These are phyloP conservation scores for Aphanomyces cochlioides DNA, from an alignment of 352 stramenopile genomes.

Conservation along the genomic window DNA sequence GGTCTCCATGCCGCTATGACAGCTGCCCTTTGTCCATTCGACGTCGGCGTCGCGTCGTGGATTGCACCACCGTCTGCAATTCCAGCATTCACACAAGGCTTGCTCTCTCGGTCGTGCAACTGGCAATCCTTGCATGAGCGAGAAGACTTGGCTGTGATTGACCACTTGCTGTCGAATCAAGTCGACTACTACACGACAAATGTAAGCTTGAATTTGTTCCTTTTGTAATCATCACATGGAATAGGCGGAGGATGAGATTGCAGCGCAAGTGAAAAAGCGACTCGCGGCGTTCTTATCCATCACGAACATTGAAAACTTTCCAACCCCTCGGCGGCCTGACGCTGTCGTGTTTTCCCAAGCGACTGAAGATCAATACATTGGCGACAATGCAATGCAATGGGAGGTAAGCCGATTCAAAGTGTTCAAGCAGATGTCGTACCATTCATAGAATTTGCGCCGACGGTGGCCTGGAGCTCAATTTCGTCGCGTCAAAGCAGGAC, in stretches of 20 bases:
- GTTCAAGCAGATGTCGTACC: no score
- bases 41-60: conserved; percentile 65
- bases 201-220: background rate
- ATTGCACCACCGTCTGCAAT: conserved; percentile 64
- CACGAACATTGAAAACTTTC: conserved; percentile 80
- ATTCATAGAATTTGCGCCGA: conserved; percentile 42
- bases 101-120: conserved; percentile 75
- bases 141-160: conserved; percentile 59
- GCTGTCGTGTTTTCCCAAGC: conserved; percentile 71
- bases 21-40: conserved; percentile 60
- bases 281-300: conserved; percentile 77
- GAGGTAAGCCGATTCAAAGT: conserved; percentile 32
- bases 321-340: conserved; percentile 54
- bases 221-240: no score
- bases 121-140: conserved; percentile 66
- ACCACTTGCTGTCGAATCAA: conserved; percentile 58
- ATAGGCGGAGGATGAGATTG: conserved; percentile 42
- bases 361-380: conserved; percentile 77
- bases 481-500: conserved; percentile 59
- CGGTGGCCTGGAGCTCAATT: conserved; percentile 60
- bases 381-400: conserved; percentile 57
- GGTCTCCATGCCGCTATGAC: conserved; percentile 74
- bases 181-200: conserved; percentile 26
- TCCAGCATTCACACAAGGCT: conserved; percentile 65
- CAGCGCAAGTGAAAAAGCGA: conserved; percentile 69